These are phyloP conservation scores for Martensiomyces pterosporus DNA, from an alignment of 192 early-diverging fungal genomes.

Conservation along the genomic window DNA sequence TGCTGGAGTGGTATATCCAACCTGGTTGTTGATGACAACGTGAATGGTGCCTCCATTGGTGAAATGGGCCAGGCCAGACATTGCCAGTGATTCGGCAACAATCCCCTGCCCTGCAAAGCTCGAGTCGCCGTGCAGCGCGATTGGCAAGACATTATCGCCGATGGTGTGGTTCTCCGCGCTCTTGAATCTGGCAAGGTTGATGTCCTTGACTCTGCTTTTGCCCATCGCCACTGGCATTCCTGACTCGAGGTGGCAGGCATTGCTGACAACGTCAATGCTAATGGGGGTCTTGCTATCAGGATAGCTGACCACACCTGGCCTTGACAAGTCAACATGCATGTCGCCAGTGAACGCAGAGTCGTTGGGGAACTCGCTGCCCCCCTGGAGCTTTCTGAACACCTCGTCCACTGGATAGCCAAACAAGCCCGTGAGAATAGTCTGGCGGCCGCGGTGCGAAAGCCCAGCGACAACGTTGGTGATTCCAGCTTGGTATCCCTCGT, in stretches of 20 bases:
- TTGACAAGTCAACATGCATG: conserved; percentile 83
- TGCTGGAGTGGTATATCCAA: conserved; percentile 94
- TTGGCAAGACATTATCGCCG: conserved; percentile 87
- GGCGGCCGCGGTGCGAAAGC: conserved; percentile 92
- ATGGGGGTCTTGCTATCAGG: conserved; percentile 32
- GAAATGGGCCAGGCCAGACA: conserved; percentile 92
- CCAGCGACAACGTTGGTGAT: conserved; percentile 73
- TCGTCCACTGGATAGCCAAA: conserved; percentile 71
- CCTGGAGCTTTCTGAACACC: conserved; percentile 87
- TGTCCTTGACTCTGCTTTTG: conserved; percentile 88
- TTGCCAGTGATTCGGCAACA: conserved; percentile 85
- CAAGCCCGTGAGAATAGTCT: conserved; percentile 82
- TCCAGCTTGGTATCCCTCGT: conserved; percentile 55
- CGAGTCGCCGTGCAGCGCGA: conserved; percentile 92
- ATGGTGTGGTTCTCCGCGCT: conserved; percentile 49
- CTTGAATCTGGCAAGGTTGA: conserved; percentile 42
- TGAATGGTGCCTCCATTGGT: conserved; percentile 91
- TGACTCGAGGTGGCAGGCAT: conserved; percentile 92
- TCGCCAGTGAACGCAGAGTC: conserved; percentile 73
- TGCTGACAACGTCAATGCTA: conserved; percentile 81
- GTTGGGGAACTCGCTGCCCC: conserved; percentile 84
- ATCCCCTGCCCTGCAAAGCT: conserved; percentile 84
- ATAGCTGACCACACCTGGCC: conserved; percentile 64
- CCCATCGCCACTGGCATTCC: conserved; percentile 94
- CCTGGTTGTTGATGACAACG: conserved; percentile 95